Conservation (phyloP, 257 asterid species). For the Agastache rugosa region DNA sequence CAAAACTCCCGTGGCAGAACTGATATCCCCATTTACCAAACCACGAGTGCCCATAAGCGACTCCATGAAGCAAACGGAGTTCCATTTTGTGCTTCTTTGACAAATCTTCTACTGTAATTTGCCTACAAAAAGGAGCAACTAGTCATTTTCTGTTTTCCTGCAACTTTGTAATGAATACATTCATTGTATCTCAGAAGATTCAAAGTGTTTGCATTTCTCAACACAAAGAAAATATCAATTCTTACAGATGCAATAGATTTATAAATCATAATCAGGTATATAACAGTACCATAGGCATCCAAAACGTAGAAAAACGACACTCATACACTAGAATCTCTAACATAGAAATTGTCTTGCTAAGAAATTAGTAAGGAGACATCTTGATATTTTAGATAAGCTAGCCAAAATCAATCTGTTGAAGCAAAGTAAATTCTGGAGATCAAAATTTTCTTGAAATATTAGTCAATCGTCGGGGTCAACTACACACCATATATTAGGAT, state of each 20-base stretch:
- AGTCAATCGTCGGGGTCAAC: too few species aligned
- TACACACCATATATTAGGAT: neutral
- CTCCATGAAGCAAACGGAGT: slow-evolving; percentile 79
- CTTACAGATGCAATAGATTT: neutral
- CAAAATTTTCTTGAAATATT: neutral
- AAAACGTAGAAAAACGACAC: neutral
- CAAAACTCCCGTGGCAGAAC: slow-evolving; percentile 87
- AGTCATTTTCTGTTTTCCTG: slow-evolving; percentile 18
- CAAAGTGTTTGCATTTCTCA: too few species aligned
- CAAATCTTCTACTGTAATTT: slow-evolving; percentile 80
- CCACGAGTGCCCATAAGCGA: slow-evolving; percentile 91
- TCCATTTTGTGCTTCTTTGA: slow-evolving; percentile 81
- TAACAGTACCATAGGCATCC: neutral
- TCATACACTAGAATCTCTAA: neutral
- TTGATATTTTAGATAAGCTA: neutral
- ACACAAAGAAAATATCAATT: neutral
- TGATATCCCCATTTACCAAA: slow-evolving; percentile 90
- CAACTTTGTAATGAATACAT: too few species aligned
- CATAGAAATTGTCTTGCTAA: neutral
- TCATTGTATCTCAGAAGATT: too few species aligned
- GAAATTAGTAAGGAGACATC: neutral
- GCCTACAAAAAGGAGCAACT: slow-evolving; percentile 49
- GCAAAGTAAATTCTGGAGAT: neutral
- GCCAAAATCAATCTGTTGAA: neutral
- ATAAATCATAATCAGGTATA: neutral